phyloP scores from a whole-genome alignment of 1,139 yeast genomes.

The Magnusiomyces magnusii region DNA sequence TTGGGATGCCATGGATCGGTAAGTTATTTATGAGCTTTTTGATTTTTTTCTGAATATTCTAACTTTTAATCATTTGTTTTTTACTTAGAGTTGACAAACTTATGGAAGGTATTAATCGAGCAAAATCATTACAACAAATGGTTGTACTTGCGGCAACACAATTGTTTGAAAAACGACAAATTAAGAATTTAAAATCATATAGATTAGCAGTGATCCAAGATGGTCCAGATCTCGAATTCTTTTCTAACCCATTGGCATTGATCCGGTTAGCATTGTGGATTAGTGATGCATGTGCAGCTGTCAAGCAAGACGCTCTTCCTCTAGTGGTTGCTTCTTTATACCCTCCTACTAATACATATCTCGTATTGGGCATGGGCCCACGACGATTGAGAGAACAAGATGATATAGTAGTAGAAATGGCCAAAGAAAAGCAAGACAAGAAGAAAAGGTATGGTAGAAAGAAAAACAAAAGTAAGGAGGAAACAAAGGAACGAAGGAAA shows the following conservation, averaged over 20 bases:
- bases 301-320: conserved; percentile 64
- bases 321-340: conserved; percentile 84
- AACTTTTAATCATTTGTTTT: not conserved
- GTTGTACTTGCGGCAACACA: conserved; percentile 86
- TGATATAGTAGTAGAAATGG: conserved; percentile 22
- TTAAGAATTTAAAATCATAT: conserved; percentile 73
- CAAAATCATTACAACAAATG: conserved; percentile 75
- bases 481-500: not conserved
- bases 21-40: not conserved
- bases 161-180: conserved; percentile 68
- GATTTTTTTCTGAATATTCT: not conserved
- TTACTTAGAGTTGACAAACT: conserved; percentile 44
- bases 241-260: conserved; percentile 78
- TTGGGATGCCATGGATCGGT: conserved; percentile 77
- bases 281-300: conserved; percentile 79
- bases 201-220: conserved; percentile 84
- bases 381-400: conserved; percentile 49
- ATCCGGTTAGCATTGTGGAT: conserved; percentile 86
- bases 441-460: conserved; percentile 18
- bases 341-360: conserved; percentile 62
- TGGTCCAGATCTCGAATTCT: conserved; percentile 73
- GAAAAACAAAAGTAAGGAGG: conserved; percentile 25
- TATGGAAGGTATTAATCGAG: conserved; percentile 64
- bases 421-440: conserved; percentile 17
- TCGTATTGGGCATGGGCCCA: conserved; percentile 88